Percentiles rank a stretch among this genome's conserved stretches.
Conservation (phyloP, 257 asterid genomes). For the Solanum paucissectum region DNA sequence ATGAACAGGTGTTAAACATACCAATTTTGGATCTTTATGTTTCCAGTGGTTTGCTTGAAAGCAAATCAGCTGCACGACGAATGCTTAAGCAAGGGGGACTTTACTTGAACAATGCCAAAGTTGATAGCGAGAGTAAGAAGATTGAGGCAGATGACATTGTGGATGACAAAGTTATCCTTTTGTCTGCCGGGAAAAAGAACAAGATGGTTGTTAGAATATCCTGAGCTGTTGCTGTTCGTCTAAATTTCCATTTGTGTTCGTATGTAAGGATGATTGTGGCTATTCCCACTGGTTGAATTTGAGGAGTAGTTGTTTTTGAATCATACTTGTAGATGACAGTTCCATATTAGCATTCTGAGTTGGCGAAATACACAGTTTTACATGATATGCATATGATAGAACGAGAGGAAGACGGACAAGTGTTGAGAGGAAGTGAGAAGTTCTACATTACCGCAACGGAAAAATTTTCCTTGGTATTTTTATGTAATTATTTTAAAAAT, state of each 20-base stretch:
- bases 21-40: constrained; percentile 59
- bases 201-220: constrained; percentile 82
- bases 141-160: constrained; percentile 67
- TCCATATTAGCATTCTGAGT: not conserved
- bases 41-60: constrained; percentile 60
- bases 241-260: not conserved
- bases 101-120: constrained; percentile 60
- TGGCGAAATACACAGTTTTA: not conserved
- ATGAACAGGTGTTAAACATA: constrained; percentile 42
- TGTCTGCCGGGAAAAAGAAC: constrained; percentile 93
- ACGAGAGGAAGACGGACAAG: not conserved
- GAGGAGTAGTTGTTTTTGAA: not conserved
- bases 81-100: constrained; percentile 91
- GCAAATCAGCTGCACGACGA: constrained; percentile 87
- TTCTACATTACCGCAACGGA: not conserved
- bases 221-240: not conserved
- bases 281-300: not conserved
- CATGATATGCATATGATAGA: not conserved
- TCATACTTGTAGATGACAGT: not conserved
- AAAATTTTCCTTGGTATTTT: not conserved
- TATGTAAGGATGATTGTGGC: not conserved
- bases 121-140: constrained; percentile 72
- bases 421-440: not conserved
- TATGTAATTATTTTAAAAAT: not conserved
- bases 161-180: constrained; percentile 64